These are phyloP conservation scores for Pythium phragmitis DNA, from an alignment of 352 stramenopile species.

Conservation along the genomic window DNA sequence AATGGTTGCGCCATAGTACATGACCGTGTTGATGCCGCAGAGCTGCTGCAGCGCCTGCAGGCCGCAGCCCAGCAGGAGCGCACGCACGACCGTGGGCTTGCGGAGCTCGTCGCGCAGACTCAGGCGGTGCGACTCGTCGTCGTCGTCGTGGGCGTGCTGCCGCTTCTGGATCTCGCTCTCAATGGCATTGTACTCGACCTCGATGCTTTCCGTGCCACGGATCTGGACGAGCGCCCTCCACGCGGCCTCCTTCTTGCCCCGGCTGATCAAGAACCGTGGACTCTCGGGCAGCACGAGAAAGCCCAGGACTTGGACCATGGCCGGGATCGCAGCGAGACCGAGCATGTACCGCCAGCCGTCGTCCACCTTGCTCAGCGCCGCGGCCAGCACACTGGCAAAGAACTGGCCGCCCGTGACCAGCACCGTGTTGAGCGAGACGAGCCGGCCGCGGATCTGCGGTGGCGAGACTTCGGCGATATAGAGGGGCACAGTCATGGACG, in stretches of 20 bases:
- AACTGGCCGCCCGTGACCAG: slow-evolving; percentile 78
- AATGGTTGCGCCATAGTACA: slow-evolving; percentile 86
- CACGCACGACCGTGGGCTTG: slow-evolving; percentile 36
- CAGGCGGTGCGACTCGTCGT: slow-evolving; percentile 10
- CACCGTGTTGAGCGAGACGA: slow-evolving; percentile 81
- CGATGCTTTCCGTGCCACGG: slow-evolving; percentile 49
- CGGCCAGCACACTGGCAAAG: slow-evolving; percentile 68
- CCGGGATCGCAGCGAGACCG: slow-evolving; percentile 61
- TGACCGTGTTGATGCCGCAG: slow-evolving; percentile 87
- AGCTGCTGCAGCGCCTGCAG: slow-evolving; percentile 69
- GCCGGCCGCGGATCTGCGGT: slow-evolving; percentile 52
- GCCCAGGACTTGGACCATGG: slow-evolving; percentile 63
- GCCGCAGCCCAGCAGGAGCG: slow-evolving; percentile 57
- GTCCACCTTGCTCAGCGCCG: slow-evolving; percentile 44
- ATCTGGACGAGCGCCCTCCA: slow-evolving; percentile 48
- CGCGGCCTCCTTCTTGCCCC: slow-evolving; percentile 42
- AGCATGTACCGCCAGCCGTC: slow-evolving; percentile 84
- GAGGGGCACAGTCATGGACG: slow-evolving; percentile 74
- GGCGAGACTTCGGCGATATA: slow-evolving; percentile 80
- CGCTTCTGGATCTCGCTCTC: slow-evolving; percentile 43
- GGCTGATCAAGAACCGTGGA: slow-evolving; percentile 61
- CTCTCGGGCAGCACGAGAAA: slow-evolving; percentile 71
- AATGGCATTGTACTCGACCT: slow-evolving; percentile 56
- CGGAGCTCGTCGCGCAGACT: slow-evolving; percentile 40
- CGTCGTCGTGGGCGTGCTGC: not conserved